These are phyloP conservation scores for Neurospora cerealis DNA, from an alignment of 495 filamentous ascomycete genomes.

Conservation along the genomic window DNA sequence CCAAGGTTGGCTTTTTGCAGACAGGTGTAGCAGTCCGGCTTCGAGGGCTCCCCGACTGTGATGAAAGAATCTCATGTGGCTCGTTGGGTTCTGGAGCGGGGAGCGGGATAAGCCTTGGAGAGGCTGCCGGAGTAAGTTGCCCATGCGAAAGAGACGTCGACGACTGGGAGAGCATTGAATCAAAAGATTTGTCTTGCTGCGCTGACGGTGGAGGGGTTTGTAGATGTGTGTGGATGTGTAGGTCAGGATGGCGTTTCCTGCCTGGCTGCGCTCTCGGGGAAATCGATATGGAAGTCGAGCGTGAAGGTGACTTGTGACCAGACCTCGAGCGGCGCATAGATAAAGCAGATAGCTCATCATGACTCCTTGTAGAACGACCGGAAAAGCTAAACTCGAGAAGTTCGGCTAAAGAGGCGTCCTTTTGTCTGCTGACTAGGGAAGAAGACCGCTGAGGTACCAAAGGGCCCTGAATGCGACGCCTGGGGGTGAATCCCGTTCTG, in stretches of 20 bases:
- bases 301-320: constrained; percentile 2
- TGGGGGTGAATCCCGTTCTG: background rate
- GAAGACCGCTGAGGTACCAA: constrained; percentile 10
- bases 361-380: background rate
- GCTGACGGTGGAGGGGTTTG: constrained; percentile 12
- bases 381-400: constrained; percentile 17
- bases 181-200: constrained; percentile 6
- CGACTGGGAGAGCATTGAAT: background rate
- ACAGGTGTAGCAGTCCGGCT: background rate
- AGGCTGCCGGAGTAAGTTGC: constrained; percentile 10
- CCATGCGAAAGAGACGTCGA: background rate
- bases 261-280: constrained; percentile 12
- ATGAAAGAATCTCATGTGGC: background rate
- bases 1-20: background rate
- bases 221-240: background rate
- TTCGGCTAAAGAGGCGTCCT: constrained; percentile 6
- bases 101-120: constrained; percentile 14
- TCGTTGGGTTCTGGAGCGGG: constrained; percentile 1
- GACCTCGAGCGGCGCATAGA: constrained; percentile 8
- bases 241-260: constrained; percentile 4
- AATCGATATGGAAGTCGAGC: constrained; percentile 7
- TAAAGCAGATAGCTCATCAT: background rate
- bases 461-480: background rate
- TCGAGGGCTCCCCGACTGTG: background rate
- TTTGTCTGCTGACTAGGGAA: constrained; percentile 1